Base-by-base conservation (phyloP, 345 rosid species). In the Geranium rotundifolium region DNA sequence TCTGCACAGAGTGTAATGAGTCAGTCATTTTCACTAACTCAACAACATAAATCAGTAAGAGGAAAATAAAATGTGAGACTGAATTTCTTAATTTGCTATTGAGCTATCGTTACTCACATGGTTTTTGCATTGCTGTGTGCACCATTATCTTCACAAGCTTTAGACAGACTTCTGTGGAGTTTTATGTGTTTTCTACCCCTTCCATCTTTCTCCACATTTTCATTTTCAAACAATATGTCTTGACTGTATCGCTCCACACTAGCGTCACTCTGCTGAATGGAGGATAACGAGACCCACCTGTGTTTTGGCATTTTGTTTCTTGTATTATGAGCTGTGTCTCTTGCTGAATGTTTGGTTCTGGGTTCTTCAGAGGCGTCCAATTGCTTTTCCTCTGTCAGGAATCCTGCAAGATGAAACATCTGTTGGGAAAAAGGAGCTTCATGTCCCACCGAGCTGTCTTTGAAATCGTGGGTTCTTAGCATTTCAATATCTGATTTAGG, bases 201-300 rank as follows among this genome's bases (percentile, higher is more conserved):
- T 58, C 61, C 59, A 19, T 65, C 64, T 60, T 59, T 68, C 52
- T 61, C 60, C 57, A 49, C 39, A 37, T 68, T 52, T 61, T 63
- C 69, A 20, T 61, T 37, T 29, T 73, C 77, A 29, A 65, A 73
- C 63, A 72, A 19, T 46, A 68, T 68, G 64, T 76, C 76, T 54
- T 72, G 79, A 62, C 71, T 76, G 60, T 72, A 71, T 63, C 68
- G 64, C 31, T 76, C 76, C 0, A 65, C 71, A 29, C 76, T 65
- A 20, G 69, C 73, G 23, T 72, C 76, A 72, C 71, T 66, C 31
- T 72, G 76, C 31, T 67, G 76, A 54, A 76, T 72, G 29, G 68
- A 60, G 67, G 76, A 76, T 59, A 72, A 57, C 27, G 73, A 71
- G 63, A 71, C 34, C 68, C 63, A 63, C 23, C 31, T 65, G 20